Base-by-base conservation (phyloP, 192 early-diverging fungal species). In the Coemansia sp. region DNA sequence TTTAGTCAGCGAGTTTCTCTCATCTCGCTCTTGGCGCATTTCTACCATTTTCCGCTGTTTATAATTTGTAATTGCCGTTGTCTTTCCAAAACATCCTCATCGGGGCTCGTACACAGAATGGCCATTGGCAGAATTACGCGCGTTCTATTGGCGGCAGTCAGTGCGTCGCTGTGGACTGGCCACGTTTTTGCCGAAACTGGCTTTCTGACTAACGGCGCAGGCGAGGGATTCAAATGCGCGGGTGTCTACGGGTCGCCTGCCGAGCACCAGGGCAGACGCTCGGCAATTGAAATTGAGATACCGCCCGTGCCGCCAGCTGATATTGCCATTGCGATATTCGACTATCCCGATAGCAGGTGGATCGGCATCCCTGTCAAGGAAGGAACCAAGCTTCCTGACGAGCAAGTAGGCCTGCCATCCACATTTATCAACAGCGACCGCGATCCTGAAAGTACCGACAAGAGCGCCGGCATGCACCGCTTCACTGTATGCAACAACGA, bases 401-500 rank as follows among this genome's bases (percentile, higher is more conserved):
- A 74, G 20, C 46, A 74, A 31, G 72, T 72, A 12, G 80, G 29
- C 24, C 36, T 73, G 65, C 75, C 70, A 16, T 65, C 34, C 3
- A 54, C 57, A 9, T 77, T 54, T 43, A 74, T 63, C 59, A 68
- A 71, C 61, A 63, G 65, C 68, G 60, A 59, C 62, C 34, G 41
- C 34, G 49, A 51, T 18, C 27, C 54, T 43, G 70, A 62, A 16
- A 60, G 60, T 15, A 49, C 61, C 42, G 60, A 52, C 18, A 52
- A 60, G 41, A 60, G 55, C 18, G 22, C 43, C 42, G 68, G 65
- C 8, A 27, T 72, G 20, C 75, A 82, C 38, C 68, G 80, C 16
- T 78, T 83, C 52, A 74, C 66, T 20, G 42, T 83, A 5, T 92
- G 91, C 62, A 86, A 87, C 71, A 67, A 80, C 55, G 65, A 75